Conservation (phyloP, 768 basidiomycete genomes). For the Strobilomyces dryophilus region DNA sequence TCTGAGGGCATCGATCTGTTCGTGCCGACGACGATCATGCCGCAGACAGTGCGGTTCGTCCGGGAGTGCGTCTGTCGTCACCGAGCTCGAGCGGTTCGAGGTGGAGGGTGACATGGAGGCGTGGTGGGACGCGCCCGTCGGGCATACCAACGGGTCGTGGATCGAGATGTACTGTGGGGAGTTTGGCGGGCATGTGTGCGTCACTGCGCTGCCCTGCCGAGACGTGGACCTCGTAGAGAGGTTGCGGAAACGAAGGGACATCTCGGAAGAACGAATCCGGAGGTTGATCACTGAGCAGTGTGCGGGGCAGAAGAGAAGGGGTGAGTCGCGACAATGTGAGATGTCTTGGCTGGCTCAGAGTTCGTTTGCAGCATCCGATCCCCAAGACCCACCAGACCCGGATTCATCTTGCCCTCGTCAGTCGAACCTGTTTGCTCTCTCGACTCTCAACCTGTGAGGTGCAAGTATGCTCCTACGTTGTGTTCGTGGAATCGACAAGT, state of each 20-base stretch:
- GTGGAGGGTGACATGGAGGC: constrained; percentile 22
- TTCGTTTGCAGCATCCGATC: constrained; percentile 2
- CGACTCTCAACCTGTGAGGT: not conserved
- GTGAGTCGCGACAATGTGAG: constrained; percentile 2
- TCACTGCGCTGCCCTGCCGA: constrained; percentile 30
- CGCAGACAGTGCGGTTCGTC: constrained; percentile 6
- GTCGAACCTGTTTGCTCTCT: not conserved
- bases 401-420: not conserved
- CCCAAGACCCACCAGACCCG: not conserved
- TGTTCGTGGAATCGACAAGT: not conserved
- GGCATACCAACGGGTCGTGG: constrained; percentile 23
- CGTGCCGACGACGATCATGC: constrained; percentile 14
- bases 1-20: constrained; percentile 19
- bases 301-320: constrained; percentile 3
- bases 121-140: constrained; percentile 26
- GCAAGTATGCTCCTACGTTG: not conserved
- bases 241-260: constrained; percentile 19
- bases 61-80: constrained; percentile 15
- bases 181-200: constrained; percentile 36
- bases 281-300: constrained; percentile 16
- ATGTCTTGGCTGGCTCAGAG: not conserved
- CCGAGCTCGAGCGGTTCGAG: constrained; percentile 22
- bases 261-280: constrained; percentile 12
- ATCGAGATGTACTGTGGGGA: constrained; percentile 23
- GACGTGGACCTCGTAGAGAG: constrained; percentile 9